These are phyloP conservation scores for Chaetomium olivaceum DNA, from an alignment of 2,329 filamentous ascomycete species.

Conservation along the genomic window DNA sequence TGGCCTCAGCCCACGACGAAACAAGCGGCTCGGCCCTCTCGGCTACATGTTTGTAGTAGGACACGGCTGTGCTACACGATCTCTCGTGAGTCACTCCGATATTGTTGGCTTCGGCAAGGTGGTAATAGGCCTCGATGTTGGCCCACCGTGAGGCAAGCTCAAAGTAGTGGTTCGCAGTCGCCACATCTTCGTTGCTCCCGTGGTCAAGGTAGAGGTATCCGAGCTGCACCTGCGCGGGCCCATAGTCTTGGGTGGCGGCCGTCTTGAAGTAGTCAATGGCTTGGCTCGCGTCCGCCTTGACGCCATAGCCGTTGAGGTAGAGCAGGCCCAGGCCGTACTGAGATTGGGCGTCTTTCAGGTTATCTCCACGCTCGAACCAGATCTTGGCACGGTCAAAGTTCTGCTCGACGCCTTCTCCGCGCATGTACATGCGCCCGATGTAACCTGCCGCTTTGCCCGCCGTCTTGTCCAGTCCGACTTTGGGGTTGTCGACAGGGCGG, in stretches of 20 bases:
- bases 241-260: slow-evolving; percentile 79
- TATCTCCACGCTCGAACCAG: slow-evolving; percentile 81
- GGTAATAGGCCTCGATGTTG: slow-evolving; percentile 88
- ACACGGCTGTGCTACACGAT: slow-evolving; percentile 73
- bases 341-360: slow-evolving; percentile 75
- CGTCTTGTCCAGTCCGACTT: slow-evolving; percentile 70
- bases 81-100: slow-evolving; percentile 78
- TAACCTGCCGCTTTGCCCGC: slow-evolving; percentile 84
- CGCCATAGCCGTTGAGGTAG: slow-evolving; percentile 75
- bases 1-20: slow-evolving; percentile 80
- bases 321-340: slow-evolving; percentile 84
- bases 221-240: slow-evolving; percentile 78
- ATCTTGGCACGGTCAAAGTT: slow-evolving; percentile 72
- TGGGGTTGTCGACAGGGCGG: slow-evolving; percentile 68
- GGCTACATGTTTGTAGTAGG: slow-evolving; percentile 79
- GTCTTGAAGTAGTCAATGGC: slow-evolving; percentile 76
- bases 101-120: slow-evolving; percentile 83
- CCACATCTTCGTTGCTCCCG: slow-evolving; percentile 67
- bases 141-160: slow-evolving; percentile 80
- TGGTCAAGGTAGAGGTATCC: slow-evolving; percentile 86
- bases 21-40: slow-evolving; percentile 72
- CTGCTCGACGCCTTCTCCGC: slow-evolving; percentile 80
- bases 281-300: slow-evolving; percentile 64
- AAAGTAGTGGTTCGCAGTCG: slow-evolving; percentile 79
- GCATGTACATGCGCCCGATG: slow-evolving; percentile 84